Evolutionary conservation across 2,329 filamentous ascomycete species (phyloP).

Genomic region (Diaporthe ampelina): DNA sequence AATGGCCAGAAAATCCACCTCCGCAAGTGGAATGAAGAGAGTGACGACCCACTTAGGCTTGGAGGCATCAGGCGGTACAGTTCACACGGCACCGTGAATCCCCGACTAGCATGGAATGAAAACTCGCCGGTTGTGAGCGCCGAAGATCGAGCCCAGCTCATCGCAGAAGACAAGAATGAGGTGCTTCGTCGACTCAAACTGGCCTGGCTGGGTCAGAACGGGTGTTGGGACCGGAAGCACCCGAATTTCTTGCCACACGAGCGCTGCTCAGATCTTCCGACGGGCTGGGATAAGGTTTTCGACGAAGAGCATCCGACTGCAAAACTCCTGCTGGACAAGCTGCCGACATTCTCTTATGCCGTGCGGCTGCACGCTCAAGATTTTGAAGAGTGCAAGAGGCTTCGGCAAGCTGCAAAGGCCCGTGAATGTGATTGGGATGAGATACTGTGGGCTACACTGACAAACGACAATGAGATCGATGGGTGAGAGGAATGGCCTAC

Average conservation of each 20-base stretch:
- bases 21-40: background rate
- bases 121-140: background rate
- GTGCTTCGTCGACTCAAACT: background rate
- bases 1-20: background rate
- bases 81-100: background rate
- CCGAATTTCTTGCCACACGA: background rate
- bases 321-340: background rate
- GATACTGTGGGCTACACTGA: too few relatives aligned
- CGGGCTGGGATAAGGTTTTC: background rate
- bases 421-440: too few relatives aligned
- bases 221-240: background rate
- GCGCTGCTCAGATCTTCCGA: too few relatives aligned
- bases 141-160: background rate
- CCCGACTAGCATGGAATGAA: background rate
- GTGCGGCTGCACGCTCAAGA: background rate
- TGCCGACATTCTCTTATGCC: background rate
- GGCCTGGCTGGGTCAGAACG: background rate
- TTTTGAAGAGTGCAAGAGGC: background rate
- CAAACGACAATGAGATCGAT: too few relatives aligned
- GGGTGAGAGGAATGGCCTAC: background rate
- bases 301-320: background rate
- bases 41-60: background rate
- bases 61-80: background rate
- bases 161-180: background rate
- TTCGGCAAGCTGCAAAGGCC: background rate